Percentiles rank a stretch among this genome's conserved stretches.
Conservation (phyloP, 2,329 filamentous ascomycete genomes). For the Epichloe baconii region DNA sequence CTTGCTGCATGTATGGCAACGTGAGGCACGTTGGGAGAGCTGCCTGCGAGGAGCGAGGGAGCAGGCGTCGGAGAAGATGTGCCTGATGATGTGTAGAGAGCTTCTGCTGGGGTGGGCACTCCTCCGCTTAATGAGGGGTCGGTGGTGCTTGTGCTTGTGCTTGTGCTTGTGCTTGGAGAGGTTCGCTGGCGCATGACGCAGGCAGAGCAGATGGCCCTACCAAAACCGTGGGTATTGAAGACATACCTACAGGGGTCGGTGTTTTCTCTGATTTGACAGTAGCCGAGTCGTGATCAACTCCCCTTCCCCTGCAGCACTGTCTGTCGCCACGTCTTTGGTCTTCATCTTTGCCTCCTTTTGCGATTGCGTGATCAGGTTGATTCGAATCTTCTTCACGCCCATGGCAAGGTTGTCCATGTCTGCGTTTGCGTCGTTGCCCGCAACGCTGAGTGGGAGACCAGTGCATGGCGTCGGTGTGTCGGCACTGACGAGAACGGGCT, state of each 20-base stretch:
- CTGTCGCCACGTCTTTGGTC: not conserved
- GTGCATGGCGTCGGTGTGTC: constrained; percentile 7
- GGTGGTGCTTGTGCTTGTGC: constrained; percentile 9
- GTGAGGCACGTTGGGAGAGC: constrained; percentile 18
- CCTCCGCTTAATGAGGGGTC: constrained; percentile 13
- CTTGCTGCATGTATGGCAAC: constrained; percentile 14
- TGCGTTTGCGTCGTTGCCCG: constrained; percentile 13
- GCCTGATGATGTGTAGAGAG: constrained; percentile 12
- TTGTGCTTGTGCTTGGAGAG: constrained; percentile 6
- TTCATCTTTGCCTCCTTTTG: constrained; percentile 40
- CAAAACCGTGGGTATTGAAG: not conserved
- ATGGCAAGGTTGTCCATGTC: constrained; percentile 42
- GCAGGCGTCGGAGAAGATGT: constrained; percentile 11
- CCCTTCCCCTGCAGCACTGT: not conserved
- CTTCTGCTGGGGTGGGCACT: constrained; percentile 13
- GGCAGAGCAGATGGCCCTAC: not conserved
- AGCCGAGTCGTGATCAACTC: not conserved
- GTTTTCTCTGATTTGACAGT: not conserved
- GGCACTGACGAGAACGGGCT: constrained; percentile 6
- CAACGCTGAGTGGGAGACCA: constrained; percentile 1
- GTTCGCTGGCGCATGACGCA: not conserved
- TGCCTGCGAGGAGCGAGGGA: constrained; percentile 13
- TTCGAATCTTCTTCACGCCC: constrained; percentile 50
- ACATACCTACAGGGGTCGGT: not conserved
- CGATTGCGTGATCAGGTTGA: constrained; percentile 45